Percentiles rank a stretch among this genome's conserved stretches.
phyloP scores from a whole-genome alignment of 1,284 basidiomycete genomes.

The Pascua sp. region DNA sequence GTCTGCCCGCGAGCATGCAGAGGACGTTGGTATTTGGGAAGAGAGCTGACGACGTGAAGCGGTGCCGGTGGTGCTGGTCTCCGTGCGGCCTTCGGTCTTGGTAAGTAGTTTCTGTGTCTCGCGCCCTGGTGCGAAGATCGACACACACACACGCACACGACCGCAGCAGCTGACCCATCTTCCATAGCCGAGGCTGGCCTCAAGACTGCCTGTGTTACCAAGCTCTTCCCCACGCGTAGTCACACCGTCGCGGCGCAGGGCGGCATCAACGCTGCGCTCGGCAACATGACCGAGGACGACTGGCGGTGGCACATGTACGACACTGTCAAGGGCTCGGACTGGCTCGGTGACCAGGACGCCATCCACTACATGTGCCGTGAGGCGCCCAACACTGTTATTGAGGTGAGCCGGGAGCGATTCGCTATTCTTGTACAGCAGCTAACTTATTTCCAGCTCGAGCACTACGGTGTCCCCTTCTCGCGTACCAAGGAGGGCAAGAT shows the following conservation, averaged over 20 bases:
- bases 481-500: conserved; percentile 99
- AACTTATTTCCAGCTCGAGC: conserved; percentile 70
- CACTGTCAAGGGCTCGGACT: conserved; percentile 99
- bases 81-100: conserved; percentile 93
- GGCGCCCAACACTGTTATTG: conserved; percentile 88
- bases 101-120: conserved; percentile 17
- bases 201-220: conserved; percentile 98
- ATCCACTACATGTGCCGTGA: conserved; percentile 99
- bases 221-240: conserved; percentile 98
- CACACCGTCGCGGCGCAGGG: conserved; percentile 99
- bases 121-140: neutral
- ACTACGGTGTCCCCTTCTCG: conserved; percentile 98
- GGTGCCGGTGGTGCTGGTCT: conserved; percentile 98
- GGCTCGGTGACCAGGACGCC: conserved; percentile 99
- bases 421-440: neutral
- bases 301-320: conserved; percentile 99
- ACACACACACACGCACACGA: neutral
- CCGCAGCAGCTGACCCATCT: neutral
- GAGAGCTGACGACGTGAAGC: conserved; percentile 49
- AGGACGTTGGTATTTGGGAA: neutral
- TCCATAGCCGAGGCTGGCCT: conserved; percentile 82
- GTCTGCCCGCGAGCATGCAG: conserved; percentile 36
- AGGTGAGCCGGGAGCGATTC: conserved; percentile 56
- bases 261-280: conserved; percentile 98
- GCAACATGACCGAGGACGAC: conserved; percentile 98